These are phyloP conservation scores for Plenodomus lindquistii DNA, from an alignment of 2,329 filamentous ascomycete genomes.

Conservation along the genomic window DNA sequence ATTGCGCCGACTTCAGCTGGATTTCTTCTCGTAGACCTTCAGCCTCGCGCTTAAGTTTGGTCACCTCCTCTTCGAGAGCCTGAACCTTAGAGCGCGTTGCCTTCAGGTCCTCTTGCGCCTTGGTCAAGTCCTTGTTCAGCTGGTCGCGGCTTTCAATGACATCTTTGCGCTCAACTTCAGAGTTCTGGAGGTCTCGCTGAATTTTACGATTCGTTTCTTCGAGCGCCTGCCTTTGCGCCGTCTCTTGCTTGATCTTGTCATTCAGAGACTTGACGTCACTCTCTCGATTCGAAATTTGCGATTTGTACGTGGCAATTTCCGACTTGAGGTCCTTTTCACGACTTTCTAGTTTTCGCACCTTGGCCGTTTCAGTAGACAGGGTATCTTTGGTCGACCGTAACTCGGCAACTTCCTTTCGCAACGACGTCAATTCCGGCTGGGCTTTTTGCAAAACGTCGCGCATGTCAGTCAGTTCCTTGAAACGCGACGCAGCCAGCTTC, in stretches of 20 bases:
- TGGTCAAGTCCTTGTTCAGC: conserved; percentile 68
- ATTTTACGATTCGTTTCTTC: conserved; percentile 78
- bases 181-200: conserved; percentile 75
- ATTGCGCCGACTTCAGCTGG: conserved; percentile 82
- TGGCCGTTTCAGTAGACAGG: conserved; percentile 63
- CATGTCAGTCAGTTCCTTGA: conserved; percentile 83
- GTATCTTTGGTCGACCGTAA: conserved; percentile 78
- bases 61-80: conserved; percentile 74
- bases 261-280: conserved; percentile 76
- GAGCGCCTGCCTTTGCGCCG: conserved; percentile 68
- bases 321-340: conserved; percentile 79
- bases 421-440: conserved; percentile 79
- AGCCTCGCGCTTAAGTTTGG: conserved; percentile 70
- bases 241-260: conserved; percentile 77
- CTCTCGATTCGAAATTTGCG: conserved; percentile 73
- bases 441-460: conserved; percentile 79
- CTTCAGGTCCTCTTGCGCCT: conserved; percentile 71
- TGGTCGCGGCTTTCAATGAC: conserved; percentile 74
- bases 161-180: conserved; percentile 79
- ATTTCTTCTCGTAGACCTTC: conserved; percentile 74
- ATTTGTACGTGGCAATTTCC: conserved; percentile 72
- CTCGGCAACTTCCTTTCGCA: conserved; percentile 75
- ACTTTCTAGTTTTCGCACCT: conserved; percentile 76
- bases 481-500: conserved; percentile 81
- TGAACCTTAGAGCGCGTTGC: conserved; percentile 61